Percentiles rank a stretch among this genome's conserved stretches.
Conservation (phyloP, 108 stramenopile species). For the Asterionellopsis glacialis region DNA sequence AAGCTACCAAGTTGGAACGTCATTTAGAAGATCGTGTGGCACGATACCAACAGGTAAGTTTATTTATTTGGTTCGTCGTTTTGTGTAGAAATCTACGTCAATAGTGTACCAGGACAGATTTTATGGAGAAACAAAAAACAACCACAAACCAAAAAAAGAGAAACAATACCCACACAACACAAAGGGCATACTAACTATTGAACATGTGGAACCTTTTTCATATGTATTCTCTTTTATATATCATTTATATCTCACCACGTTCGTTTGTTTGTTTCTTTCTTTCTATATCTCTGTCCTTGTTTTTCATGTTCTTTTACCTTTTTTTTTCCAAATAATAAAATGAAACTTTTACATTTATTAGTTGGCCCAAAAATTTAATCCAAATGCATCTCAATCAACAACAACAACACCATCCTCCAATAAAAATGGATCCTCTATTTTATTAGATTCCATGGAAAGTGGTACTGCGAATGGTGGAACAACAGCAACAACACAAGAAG, state of each 20-base stretch:
- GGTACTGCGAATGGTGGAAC: background rate
- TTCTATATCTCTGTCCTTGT: too few species aligned
- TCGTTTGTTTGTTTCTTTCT: background rate
- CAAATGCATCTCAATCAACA: background rate
- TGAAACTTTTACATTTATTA: background rate
- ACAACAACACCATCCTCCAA: background rate
- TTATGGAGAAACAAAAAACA: background rate
- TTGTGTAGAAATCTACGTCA: background rate
- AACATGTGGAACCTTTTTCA: too few species aligned
- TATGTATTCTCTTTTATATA: too few species aligned
- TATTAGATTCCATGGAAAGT: background rate
- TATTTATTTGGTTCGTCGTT: background rate
- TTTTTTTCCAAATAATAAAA: conserved; percentile 2
- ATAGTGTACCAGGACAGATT: background rate
- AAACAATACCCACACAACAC: background rate
- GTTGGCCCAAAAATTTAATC: conserved; percentile 21
- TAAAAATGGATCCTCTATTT: background rate
- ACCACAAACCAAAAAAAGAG: background rate
- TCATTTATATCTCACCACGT: too few species aligned
- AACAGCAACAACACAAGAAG: too few species aligned
- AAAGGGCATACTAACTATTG: too few species aligned
- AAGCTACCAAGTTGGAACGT: conserved; percentile 78
- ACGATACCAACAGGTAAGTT: conserved; percentile 73
- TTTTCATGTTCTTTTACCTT: too few species aligned
- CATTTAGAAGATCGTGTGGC: conserved; percentile 74